Percentiles rank a stretch among this genome's conserved stretches.
Conservation (phyloP, 805 yeast genomes). For the Candida boleticola region DNA sequence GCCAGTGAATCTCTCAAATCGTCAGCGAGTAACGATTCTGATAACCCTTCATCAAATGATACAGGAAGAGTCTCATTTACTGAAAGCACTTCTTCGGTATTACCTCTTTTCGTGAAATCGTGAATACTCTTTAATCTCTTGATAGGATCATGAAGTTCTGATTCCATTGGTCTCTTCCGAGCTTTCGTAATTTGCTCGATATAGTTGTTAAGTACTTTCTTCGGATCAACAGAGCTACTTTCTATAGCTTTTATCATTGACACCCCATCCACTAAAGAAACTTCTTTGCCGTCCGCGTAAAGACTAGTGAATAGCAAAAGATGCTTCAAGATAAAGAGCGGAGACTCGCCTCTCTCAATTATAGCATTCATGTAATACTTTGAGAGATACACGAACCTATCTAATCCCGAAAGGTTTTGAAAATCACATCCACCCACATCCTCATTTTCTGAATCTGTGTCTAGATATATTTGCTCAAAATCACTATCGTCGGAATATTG, state of each 20-base stretch:
- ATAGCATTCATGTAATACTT: conserved; percentile 15
- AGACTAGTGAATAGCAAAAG: conserved; percentile 21
- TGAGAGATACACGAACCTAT: conserved; percentile 12
- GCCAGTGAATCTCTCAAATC: no score
- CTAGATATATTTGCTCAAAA: conserved; percentile 11
- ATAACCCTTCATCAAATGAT: neutral
- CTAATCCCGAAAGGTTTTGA: conserved; percentile 1
- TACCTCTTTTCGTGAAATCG: neutral
- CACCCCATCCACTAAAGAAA: neutral
- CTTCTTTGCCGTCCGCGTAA: conserved; percentile 14
- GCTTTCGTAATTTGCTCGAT: conserved; percentile 2
- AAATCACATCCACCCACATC: no score
- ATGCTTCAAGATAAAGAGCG: conserved; percentile 20
- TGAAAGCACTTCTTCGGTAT: neutral
- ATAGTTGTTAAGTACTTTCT: neutral
- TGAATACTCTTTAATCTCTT: neutral
- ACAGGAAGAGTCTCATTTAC: neutral
- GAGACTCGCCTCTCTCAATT: conserved; percentile 28
- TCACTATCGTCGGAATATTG: conserved; percentile 24
- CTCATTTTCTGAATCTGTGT: conserved; percentile 5
- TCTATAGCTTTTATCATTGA: conserved; percentile 1
- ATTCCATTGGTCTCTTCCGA: neutral
- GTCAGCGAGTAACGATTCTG: no score
- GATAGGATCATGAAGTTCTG: neutral
- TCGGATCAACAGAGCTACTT: conserved; percentile 2